phyloP scores from a whole-genome alignment of 257 asterid species.

The Misopates orontium region DNA sequence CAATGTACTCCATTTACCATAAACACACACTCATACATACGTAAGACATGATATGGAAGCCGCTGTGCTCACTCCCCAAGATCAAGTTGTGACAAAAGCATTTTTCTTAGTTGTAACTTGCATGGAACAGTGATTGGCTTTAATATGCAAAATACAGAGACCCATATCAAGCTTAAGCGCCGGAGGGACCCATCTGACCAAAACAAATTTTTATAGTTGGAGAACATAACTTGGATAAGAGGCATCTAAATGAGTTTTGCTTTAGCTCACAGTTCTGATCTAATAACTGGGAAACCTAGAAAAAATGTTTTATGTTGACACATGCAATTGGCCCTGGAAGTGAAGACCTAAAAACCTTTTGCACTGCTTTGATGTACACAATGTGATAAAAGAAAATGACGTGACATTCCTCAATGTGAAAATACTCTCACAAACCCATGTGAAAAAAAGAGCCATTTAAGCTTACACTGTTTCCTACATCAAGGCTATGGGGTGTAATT shows the following conservation, averaged over 20 bases:
- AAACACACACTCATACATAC: no score
- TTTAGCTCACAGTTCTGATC: neutral
- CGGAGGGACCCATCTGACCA: no score
- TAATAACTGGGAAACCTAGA: neutral
- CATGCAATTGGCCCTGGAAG: slow-evolving; percentile 7
- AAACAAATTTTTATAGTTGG: no score
- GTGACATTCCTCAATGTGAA: neutral
- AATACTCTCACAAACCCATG: neutral
- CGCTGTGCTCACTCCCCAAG: no score
- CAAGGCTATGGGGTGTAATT: neutral
- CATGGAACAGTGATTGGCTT: no score
- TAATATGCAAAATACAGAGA: no score
- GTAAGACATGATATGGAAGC: no score
- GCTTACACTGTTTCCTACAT: slow-evolving; percentile 6
- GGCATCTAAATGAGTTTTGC: slow-evolving; percentile 1
- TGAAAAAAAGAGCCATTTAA: neutral
- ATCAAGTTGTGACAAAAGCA: no score
- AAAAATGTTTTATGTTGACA: slow-evolving; percentile 2
- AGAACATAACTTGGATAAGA: neutral
- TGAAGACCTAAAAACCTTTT: slow-evolving; percentile 1
- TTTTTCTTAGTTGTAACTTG: no score
- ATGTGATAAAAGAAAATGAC: neutral
- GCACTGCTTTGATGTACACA: neutral
- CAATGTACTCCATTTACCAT: no score
- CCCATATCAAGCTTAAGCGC: no score